Conservation (phyloP, 441 rosid genomes). For the Melastoma candidum region DNA sequence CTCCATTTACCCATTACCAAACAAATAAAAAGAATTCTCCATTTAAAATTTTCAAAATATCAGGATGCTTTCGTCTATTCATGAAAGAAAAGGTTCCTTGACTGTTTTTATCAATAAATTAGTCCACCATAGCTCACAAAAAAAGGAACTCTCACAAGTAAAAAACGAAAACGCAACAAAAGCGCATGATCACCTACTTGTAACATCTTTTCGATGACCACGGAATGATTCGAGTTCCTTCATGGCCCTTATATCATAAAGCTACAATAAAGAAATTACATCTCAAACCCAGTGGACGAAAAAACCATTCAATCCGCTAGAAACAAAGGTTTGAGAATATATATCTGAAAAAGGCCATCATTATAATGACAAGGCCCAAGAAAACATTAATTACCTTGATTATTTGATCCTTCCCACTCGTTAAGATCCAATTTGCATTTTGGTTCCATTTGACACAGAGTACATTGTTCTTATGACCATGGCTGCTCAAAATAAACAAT, state of each 20-base stretch:
- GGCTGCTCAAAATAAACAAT: constrained; percentile 40
- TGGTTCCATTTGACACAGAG: constrained; percentile 97
- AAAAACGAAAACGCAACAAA: background rate
- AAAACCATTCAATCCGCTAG: constrained; percentile 4
- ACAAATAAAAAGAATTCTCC: too few species aligned
- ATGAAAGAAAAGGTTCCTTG: too few species aligned
- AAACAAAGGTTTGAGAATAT: constrained; percentile 6
- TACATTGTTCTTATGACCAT: constrained; percentile 95
- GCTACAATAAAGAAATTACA: constrained; percentile 34
- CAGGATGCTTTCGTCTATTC: too few species aligned
- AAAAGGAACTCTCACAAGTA: too few species aligned
- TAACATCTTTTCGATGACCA: constrained; percentile 86
- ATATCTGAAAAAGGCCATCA: background rate
- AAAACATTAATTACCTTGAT: constrained; percentile 47
- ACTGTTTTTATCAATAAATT: too few species aligned
- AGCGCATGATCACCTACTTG: constrained; percentile 44
- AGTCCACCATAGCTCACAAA: too few species aligned
- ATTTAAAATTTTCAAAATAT: too few species aligned
- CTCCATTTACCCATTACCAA: too few species aligned
- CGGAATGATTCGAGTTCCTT: constrained; percentile 98
- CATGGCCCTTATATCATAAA: constrained; percentile 94
- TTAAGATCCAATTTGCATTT: constrained; percentile 95
- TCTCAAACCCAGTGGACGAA: constrained; percentile 2
- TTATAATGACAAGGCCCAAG: constrained; percentile 5
- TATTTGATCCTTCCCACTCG: constrained; percentile 92